A percentile compares a stretch with the other conserved stretches of the same genome.
These are phyloP conservation scores for Xylaria sp. DNA, from an alignment of 2,329 filamentous ascomycete species.

Conservation along the genomic window DNA sequence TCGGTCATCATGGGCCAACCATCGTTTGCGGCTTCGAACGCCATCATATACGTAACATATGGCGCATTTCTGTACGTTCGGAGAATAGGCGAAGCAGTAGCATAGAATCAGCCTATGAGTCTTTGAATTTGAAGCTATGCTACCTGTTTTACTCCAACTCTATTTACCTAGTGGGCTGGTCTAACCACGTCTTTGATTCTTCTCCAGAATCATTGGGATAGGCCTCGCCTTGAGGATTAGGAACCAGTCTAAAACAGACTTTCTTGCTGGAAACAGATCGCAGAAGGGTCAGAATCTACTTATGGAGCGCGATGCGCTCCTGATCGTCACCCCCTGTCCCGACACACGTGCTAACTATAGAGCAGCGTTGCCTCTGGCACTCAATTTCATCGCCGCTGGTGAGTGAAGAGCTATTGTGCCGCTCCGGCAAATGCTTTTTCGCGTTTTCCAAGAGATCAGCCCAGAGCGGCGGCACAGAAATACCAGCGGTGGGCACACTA, in stretches of 20 bases:
- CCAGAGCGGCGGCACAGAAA: constrained; percentile 71
- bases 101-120: constrained; percentile 3
- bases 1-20: constrained; percentile 74
- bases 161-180: neutral
- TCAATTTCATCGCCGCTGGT: constrained; percentile 94
- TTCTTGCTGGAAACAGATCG: constrained; percentile 80
- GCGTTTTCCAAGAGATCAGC: constrained; percentile 53
- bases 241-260: constrained; percentile 75
- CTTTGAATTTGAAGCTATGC: constrained; percentile 1
- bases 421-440: constrained; percentile 46
- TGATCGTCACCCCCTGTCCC: constrained; percentile 10
- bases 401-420: constrained; percentile 66
- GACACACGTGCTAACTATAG: constrained; percentile 49
- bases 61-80: constrained; percentile 75
- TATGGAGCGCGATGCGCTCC: constrained; percentile 36
- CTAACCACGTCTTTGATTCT: constrained; percentile 23
- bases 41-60: constrained; percentile 84
- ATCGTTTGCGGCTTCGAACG: constrained; percentile 81
- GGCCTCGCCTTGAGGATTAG: constrained; percentile 67
- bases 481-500: constrained; percentile 21
- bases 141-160: neutral
- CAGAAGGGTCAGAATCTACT: constrained; percentile 76
- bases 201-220: constrained; percentile 70
- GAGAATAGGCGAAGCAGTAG: constrained; percentile 7
- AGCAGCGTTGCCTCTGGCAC: constrained; percentile 79